Base-by-base conservation (phyloP, 257 asterid genomes). In the Thymus quinquecostatus region DNA sequence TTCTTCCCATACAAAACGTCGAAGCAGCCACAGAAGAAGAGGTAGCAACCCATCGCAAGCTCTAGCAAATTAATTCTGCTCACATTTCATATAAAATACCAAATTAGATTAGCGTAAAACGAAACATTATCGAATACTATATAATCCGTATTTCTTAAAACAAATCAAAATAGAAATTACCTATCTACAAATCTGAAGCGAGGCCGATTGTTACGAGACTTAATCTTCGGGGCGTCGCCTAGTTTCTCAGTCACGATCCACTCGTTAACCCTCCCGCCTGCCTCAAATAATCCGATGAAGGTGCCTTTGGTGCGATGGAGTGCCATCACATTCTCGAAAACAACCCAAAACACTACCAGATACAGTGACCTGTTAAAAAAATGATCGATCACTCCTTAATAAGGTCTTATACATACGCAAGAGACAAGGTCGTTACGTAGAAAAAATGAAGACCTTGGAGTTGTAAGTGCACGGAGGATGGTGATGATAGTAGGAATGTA, bases 201-300 rank as follows among this genome's bases (percentile, higher is more conserved):
- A 44, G 49, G 49, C 2, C 11, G 49, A 7, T 44, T 8, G 6
- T 44, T 44, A 10, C 0, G 10, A 44, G 95, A 65, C 70, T 91
- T 94, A 14, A 81, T 38, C 86, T 88, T 94, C 60, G 73, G 80
- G 62, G 87, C 92, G 43, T 89, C 96, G 0, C 99, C 99, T 3
- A 91, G 90, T 77, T 94, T 94, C 83, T 94, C 97, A 0, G 99
- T 94, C 8, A 94, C 99, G 4, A 94, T 84, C 99, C 99, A 94
- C 82, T 94, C 99, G 48, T 94, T 94, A 64, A 86, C 97, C 71
- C 97, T 77, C 29, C 90, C 96, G 0, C 90, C 96, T 0, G 90
- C 87, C 82, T 91, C 99, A 78, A 94, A 38, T 83, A 94, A 72
- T 11, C 99, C 99, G 47, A 94, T 84, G 80, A 94, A 84, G 63